Evolutionary conservation across 129 eudicot species (phyloP), one percentile per base, ranked within the genome.

Genomic region (Saposhnikovia divaricata): DNA sequence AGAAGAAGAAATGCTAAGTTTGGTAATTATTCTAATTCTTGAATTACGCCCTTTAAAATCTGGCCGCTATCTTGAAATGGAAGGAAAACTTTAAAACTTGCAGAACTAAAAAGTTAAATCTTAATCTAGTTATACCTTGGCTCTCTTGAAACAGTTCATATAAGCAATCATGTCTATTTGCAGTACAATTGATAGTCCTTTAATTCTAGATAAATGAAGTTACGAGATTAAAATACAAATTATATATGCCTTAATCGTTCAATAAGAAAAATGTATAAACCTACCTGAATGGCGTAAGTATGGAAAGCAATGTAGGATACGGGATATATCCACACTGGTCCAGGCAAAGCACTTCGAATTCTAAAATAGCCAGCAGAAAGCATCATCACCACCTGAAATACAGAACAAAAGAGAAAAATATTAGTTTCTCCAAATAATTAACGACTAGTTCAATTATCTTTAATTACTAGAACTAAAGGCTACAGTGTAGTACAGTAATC

Each of bases 351-450:
- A 80, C 96, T 91, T 80, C 93, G 89, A 66, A 90, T 85, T 85
- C 98, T 88, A 74, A 91, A 94, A 81, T 87, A 91, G 59, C 98
- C 98, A 63, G 97, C 96, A 46, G 98, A 88, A 78, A 94, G 96
- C 96, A 94, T 94, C 97, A 95, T 87, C 66, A 85, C 59, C 82
- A 91, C 81, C 97, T 93, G 85, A 31, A 72, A 83, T 8, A 72
- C 72, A 9, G 25, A 78, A 53, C 31, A 48, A 34, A 13, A 37
- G 48, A 77, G 31, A 38, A 71, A 16, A 27, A 74, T 27, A 48
- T 40, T 40, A 72, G 50, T 57, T 43, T 57, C 48, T 44, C 10
- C 4, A 42, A 46, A 23, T 45, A 28, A 74, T 19, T 14, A 28
- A 44, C 25, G 18, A 23, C 53, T 44, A 73, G 51, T 45, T 46